Base-by-base conservation (phyloP, 2,329 filamentous ascomycete species). In the Aspergillus proliferans region DNA sequence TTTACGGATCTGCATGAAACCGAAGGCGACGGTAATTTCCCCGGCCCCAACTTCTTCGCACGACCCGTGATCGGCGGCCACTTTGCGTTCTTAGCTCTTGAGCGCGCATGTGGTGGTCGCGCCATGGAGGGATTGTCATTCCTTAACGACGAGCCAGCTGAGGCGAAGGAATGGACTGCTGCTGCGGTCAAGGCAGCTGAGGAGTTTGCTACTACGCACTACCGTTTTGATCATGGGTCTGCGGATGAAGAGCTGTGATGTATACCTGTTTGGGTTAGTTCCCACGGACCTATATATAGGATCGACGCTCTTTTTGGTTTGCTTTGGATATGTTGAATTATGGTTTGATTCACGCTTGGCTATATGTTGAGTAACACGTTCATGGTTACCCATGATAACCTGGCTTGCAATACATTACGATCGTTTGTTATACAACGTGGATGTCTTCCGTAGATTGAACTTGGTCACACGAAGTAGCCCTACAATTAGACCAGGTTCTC, bases 1-100 rank as follows among this genome's bases (percentile, higher is more conserved):
- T 80, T 94, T 47, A 90, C 87, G 2, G 89, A 95, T 68, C 71
- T 94, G 48, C 91, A 94, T 65, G 80, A 87, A 42, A 94, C 88
- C 0, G 87, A 93, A 64, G 86, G 84, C 5, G 71, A 80, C 33
- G 88, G 88, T 1, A 85, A 81, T 4, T 94, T 86, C 60, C 87
- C 88, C 0, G 84, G 83, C 0, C 79, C 85, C 12, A 77, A 79
- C 47, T 94, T 95, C 74, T 88, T 87, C 70, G 88, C 88, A 1
- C 74, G 89, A 39, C 89, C 89, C 1, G 89, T 94, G 4, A 83
- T 92, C 14, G 89, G 89, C 12, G 88, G 86, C 0, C 88, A 93
- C 71, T 95, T 93, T 75, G 85, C 88, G 2, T 88, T 90, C 63
- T 72, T 95, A 64, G 85, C 88, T n/a, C 71, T 94, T 42, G 85